Evolutionary conservation across 1,139 yeast species (phyloP), one percentile per base, ranked within the genome.

Genomic region (Magnusiomyces suaveolens): DNA sequence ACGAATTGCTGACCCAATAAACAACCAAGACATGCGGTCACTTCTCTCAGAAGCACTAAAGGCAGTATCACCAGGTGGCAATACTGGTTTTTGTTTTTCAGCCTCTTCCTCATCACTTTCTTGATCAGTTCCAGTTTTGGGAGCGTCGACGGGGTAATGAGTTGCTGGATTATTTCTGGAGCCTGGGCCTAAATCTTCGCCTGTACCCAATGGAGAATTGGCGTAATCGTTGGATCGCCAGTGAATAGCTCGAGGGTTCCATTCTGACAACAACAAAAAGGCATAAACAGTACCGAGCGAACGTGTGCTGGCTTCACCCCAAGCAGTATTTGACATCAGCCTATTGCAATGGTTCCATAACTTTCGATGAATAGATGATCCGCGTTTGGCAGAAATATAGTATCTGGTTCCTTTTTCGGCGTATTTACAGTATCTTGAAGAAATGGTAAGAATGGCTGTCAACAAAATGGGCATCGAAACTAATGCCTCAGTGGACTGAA

Each of bases 161-260:
- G n/a, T n/a, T n/a, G n/a, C n/a, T n/a, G n/a, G n/a, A n/a, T 38
- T 14, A 4, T 21, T 21, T 39, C 38, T 6, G 46, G 20, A n/a
- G 39, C 21, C 36, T 29, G 36, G 36, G 6, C 36, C 12, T 6
- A 6, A 8, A 12, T 29, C 36, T 20, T 6, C 18, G n/a, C 18
- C 4, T 12, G 12, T 73, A 78, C 1, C 50, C 26, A 48, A 48
- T n/a, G 79, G 79, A 49, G 72, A 69, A 62, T 87, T 87, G 1
- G 96, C 96, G 69, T 87, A 88, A 68, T 89, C 97, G 0, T 82
- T 75, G 85, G 90, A 84, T 59, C 89, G 72, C 83, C 89, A 85
- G 68, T 89, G 96, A 58, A 89, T 88, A 3, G 96, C 96, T 54
- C 96, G 73, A 1, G 96, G 96, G 63, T 88, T 88, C 97, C 97